Conservation (phyloP, 805 yeast species). For the Kazachstania psychrophila region DNA sequence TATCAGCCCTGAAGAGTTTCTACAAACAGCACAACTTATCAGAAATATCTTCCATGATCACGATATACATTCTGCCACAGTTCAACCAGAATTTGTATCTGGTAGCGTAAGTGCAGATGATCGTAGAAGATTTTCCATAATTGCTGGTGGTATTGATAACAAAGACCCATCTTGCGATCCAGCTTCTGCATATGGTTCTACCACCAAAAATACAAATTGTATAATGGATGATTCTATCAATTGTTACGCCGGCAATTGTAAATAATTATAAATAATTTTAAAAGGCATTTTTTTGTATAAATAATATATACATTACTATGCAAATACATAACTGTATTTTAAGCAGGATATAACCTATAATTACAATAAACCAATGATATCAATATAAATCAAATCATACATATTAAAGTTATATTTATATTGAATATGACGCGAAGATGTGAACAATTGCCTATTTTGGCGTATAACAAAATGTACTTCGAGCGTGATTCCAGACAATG, state of each 20-base stretch:
- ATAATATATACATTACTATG: too few species aligned
- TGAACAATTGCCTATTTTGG: too few species aligned
- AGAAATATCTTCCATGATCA: conserved; percentile 70
- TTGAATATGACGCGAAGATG: too few species aligned
- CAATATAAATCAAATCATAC: too few species aligned
- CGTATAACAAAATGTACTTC: too few species aligned
- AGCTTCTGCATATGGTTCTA: conserved; percentile 29
- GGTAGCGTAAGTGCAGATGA: conserved; percentile 27
- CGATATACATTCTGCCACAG: conserved; percentile 88
- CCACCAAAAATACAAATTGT: conserved; percentile 32
- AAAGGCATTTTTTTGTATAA: too few species aligned
- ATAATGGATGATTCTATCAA: conserved; percentile 44
- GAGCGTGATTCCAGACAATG: too few species aligned
- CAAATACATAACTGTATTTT: too few species aligned
- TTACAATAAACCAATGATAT: too few species aligned
- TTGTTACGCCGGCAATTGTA: conserved; percentile 40
- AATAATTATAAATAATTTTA: too few species aligned
- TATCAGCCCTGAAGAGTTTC: conserved; percentile 54
- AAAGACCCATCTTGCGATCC: not conserved
- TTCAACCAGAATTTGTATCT: conserved; percentile 80
- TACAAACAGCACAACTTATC: conserved; percentile 63
- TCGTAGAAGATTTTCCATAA: conserved; percentile 29
- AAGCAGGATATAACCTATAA: too few species aligned
- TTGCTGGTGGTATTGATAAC: conserved; percentile 12
- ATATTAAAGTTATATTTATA: too few species aligned